Base-by-base conservation (phyloP, 805 yeast genomes). In the Danielia oregonensis region DNA sequence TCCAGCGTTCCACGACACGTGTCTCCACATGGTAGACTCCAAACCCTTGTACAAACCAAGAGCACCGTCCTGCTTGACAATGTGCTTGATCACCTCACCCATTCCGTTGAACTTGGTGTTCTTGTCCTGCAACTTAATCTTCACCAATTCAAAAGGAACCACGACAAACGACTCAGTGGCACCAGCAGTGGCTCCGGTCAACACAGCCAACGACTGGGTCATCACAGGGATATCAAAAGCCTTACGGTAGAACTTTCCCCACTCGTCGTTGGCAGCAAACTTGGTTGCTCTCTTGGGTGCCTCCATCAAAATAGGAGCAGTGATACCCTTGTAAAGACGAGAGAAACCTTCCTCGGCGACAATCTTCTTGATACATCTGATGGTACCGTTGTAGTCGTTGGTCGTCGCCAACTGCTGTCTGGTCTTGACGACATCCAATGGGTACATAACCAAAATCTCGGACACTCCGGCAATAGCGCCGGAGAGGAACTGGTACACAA, bases 211-310 rank as follows among this genome's bases (percentile, higher is more conserved):
- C 6, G 84, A 78, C 65, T 91, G 97, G 43, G 70, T 85, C 77
- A 84, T 74, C 44, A 74, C 61, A 6, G 70, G 59, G 29, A 84
- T 72, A 33, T 86, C 95, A 58, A 89, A 87, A 14, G 66, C 57
- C 19, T 70, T 69, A 48, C 78, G 77, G 74, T 88, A 91, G 48
- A 88, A 61, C 61, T 82, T 82, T 34, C 95, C 91, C 83, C 95
- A 93, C 61, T 87, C 94, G 59, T 93, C 98, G 59, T 93, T 93
- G 43, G 97, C 96, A 33, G 97, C 97, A 59, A 93, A 93, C 63
- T 93, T 93, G 47, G 96, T 89, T 26, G 98, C 98, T 70, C 99
- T 80, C 72, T 93, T 93, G 46, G 98, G 98, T 10, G 97, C 98
- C 63, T 93, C 99, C 98, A 93, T 93, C 53, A 93, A 71, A 49